phyloP scores from a whole-genome alignment of 768 basidiomycete genomes.

The Hypholoma sublateritium region DNA sequence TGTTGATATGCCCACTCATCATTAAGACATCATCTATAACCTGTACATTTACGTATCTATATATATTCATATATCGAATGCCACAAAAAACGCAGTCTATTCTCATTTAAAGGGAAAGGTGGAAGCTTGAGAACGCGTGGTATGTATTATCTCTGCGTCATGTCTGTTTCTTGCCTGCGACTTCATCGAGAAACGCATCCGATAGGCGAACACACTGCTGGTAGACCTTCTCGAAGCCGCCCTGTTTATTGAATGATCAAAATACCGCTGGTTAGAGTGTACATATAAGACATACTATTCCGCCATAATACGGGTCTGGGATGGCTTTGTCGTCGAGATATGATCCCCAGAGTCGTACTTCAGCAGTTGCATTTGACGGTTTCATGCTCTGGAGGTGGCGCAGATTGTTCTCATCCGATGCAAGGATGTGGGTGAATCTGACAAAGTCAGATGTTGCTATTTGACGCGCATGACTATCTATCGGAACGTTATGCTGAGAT shows the following conservation, averaged over 20 bases:
- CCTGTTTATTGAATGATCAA: conserved; percentile 29
- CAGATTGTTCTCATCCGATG: conserved; percentile 79
- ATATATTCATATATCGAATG: conserved; percentile 2
- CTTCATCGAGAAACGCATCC: conserved; percentile 76
- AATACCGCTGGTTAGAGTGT: neutral
- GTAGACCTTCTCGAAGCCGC: conserved; percentile 77
- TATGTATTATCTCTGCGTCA: neutral
- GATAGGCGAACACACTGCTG: conserved; percentile 73
- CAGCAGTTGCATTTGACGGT: conserved; percentile 54
- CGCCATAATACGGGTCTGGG: conserved; percentile 84
- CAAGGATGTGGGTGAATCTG: conserved; percentile 81
- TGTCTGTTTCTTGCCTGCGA: conserved; percentile 34
- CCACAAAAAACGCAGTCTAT: neutral
- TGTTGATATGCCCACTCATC: conserved; percentile 83
- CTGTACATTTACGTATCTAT: conserved; percentile 3
- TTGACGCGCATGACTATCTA: conserved; percentile 68
- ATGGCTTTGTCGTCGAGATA: conserved; percentile 72
- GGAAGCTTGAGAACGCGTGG: neutral
- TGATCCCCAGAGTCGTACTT: conserved; percentile 78
- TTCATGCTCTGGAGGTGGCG: conserved; percentile 54
- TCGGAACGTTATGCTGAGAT: conserved; percentile 69
- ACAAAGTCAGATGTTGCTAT: conserved; percentile 67
- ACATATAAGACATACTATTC: conserved; percentile 41
- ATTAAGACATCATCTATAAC: conserved; percentile 33
- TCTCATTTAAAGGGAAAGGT: neutral